Evolutionary conservation across 495 filamentous ascomycete species (phyloP).

Genomic region (Penicillium riverlandense): DNA sequence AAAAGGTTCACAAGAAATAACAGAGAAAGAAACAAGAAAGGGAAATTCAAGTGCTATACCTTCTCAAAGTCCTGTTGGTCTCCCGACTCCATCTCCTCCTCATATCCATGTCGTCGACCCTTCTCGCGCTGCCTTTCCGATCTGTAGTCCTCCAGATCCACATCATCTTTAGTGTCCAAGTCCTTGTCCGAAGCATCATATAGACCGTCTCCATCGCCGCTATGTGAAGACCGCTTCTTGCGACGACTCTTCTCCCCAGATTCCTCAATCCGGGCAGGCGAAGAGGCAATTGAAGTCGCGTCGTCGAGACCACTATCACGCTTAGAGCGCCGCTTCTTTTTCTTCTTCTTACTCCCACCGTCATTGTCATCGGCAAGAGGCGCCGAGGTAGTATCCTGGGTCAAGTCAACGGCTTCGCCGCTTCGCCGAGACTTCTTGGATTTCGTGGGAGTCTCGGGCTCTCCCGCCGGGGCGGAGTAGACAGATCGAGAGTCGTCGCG

Average conservation of each 20-base stretch:
- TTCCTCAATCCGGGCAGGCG: slow-evolving; percentile 24
- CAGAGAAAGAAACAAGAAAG: slow-evolving; percentile 18
- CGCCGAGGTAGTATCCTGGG: slow-evolving; percentile 1
- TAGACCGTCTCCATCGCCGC: slow-evolving; percentile 19
- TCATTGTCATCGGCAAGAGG: slow-evolving; percentile 3
- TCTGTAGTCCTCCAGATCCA: slow-evolving; percentile 29
- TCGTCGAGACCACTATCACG: slow-evolving; percentile 29
- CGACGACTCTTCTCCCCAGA: slow-evolving; percentile 30
- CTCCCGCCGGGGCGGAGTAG: slow-evolving; percentile 16
- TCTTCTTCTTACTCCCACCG: slow-evolving; percentile 12
- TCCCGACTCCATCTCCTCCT: slow-evolving; percentile 29
- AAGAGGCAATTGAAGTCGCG: slow-evolving; percentile 25
- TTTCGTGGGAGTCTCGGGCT: slow-evolving; percentile 11
- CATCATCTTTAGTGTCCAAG: slow-evolving; percentile 15
- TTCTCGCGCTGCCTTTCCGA: slow-evolving; percentile 32
- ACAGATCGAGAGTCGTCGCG: slow-evolving; percentile 15
- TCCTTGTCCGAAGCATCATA: slow-evolving; percentile 19
- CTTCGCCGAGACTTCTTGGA: slow-evolving; percentile 15
- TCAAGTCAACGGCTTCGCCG: slow-evolving; percentile 15
- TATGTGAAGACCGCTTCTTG: slow-evolving; percentile 35
- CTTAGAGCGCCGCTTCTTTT: slow-evolving; percentile 25
- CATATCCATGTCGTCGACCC: slow-evolving; percentile 31
- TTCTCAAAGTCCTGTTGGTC: slow-evolving; percentile 30
- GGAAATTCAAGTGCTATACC: slow-evolving; percentile 39
- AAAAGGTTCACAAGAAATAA: slow-evolving; percentile 12